Percentiles rank a stretch among this genome's conserved stretches.
These are phyloP conservation scores for Scenedesmus sp. DNA, from an alignment of 163 green algal genomes.

Conservation along the genomic window DNA sequence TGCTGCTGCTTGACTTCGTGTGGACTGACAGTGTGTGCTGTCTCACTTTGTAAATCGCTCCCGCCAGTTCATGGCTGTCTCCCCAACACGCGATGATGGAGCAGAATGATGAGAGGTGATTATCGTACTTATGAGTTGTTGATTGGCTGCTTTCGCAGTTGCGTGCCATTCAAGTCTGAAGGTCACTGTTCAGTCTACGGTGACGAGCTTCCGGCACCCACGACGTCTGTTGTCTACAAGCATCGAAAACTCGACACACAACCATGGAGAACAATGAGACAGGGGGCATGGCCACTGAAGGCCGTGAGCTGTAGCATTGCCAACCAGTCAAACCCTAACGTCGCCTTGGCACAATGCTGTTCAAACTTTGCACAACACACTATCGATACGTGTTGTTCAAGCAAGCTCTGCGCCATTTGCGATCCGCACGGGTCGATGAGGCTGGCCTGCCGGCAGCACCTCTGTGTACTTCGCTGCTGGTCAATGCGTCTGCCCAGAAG, in stretches of 20 bases:
- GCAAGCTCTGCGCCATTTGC: no score
- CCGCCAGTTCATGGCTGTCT: constrained; percentile 33
- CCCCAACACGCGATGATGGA: neutral
- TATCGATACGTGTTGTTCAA: no score
- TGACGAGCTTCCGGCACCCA: neutral
- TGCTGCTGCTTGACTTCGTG: neutral
- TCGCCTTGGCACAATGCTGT: neutral
- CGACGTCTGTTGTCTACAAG: neutral
- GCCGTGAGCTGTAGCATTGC: neutral
- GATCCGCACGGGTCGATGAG: no score
- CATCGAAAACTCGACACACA: neutral
- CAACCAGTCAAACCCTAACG: constrained; percentile 6
- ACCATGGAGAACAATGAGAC: neutral
- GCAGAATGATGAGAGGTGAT: no score
- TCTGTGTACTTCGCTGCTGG: no score
- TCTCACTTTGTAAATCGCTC: constrained; percentile 40
- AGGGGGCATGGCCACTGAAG: neutral
- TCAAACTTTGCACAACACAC: neutral
- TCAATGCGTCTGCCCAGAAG: no score
- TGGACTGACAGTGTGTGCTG: neutral
- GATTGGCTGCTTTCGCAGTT: neutral
- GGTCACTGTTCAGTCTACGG: neutral
- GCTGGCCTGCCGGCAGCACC: no score
- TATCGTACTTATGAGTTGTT: neutral
- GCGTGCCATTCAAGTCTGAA: neutral